Evolutionary conservation across 139 green algal genomes (phyloP).

Genomic region (Chlorella sp.): DNA sequence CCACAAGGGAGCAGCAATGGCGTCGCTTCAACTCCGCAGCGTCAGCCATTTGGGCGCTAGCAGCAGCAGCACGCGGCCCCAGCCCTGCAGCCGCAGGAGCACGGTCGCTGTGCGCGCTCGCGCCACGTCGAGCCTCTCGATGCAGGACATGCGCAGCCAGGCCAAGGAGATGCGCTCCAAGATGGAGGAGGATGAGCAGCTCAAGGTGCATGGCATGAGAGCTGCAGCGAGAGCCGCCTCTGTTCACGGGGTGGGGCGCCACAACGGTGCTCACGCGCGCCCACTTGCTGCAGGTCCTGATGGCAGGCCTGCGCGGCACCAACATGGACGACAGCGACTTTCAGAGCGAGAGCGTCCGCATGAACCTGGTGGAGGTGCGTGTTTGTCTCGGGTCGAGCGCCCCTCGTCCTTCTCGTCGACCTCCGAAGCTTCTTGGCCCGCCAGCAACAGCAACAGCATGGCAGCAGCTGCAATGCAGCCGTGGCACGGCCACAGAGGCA

Average conservation of each 20-base stretch:
- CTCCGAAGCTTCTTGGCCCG: too few species aligned
- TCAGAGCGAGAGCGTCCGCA: slow-evolving; percentile 51
- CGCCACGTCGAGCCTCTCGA: not conserved
- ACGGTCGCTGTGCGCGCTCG: not conserved
- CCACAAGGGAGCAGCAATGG: not conserved
- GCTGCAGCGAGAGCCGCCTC: not conserved
- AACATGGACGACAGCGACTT: slow-evolving; percentile 89
- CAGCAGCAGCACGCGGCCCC: too few species aligned
- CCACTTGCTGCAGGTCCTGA: slow-evolving; percentile 13
- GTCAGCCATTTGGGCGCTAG: not conserved
- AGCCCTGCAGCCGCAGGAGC: not conserved
- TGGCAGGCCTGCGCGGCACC: slow-evolving; percentile 30
- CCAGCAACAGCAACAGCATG: too few species aligned
- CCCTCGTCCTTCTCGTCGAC: too few species aligned
- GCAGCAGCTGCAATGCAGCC: too few species aligned
- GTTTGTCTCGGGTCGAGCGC: not conserved
- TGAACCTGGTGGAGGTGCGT: slow-evolving; percentile 47
- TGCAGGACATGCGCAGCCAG: slow-evolving; percentile 7
- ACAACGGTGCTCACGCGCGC: not conserved
- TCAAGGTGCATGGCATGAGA: not conserved
- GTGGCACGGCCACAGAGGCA: too few species aligned
- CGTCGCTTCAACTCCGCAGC: not conserved
- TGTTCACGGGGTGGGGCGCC: not conserved
- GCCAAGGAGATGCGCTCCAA: slow-evolving; percentile 5
- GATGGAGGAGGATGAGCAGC: slow-evolving; percentile 37